These are phyloP conservation scores for Pythium graminicola DNA, from an alignment of 352 stramenopile species.

Conservation along the genomic window DNA sequence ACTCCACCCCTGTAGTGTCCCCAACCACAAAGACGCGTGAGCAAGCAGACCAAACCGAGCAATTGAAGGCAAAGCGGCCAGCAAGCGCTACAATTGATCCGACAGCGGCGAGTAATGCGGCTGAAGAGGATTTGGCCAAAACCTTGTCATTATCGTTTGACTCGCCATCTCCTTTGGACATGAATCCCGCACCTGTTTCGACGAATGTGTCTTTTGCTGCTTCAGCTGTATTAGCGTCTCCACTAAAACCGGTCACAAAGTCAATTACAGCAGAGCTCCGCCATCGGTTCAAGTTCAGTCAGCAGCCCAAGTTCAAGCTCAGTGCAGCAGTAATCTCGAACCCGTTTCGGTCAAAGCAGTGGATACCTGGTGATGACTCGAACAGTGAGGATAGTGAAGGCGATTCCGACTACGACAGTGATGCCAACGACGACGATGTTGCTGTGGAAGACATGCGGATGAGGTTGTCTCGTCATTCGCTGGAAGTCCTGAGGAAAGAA, in stretches of 20 bases:
- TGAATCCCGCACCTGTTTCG: too few species aligned
- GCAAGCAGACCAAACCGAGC: too few species aligned
- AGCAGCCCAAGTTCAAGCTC: conserved; percentile 21
- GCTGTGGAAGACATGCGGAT: conserved; percentile 19
- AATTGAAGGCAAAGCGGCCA: too few species aligned
- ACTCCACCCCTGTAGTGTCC: too few species aligned
- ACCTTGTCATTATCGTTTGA: too few species aligned
- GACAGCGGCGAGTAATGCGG: too few species aligned
- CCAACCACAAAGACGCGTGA: too few species aligned
- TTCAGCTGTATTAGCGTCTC: background rate
- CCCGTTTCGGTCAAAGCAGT: conserved; percentile 13
- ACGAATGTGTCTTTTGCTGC: too few species aligned
- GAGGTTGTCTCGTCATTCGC: conserved; percentile 3
- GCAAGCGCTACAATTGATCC: too few species aligned
- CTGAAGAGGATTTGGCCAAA: too few species aligned
- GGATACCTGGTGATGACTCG: conserved; percentile 29
- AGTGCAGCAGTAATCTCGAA: conserved; percentile 13
- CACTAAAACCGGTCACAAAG: background rate
- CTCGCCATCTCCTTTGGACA: too few species aligned
- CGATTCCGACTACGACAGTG: conserved; percentile 17
- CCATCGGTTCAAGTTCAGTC: conserved; percentile 20
- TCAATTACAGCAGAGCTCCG: conserved; percentile 2
- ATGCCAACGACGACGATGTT: conserved; percentile 11
- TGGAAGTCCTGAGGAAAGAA: conserved; percentile 6
- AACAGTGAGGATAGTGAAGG: conserved; percentile 33